Conservation (phyloP, 1,139 yeast genomes). For the Meyerozyma smithsonii region DNA sequence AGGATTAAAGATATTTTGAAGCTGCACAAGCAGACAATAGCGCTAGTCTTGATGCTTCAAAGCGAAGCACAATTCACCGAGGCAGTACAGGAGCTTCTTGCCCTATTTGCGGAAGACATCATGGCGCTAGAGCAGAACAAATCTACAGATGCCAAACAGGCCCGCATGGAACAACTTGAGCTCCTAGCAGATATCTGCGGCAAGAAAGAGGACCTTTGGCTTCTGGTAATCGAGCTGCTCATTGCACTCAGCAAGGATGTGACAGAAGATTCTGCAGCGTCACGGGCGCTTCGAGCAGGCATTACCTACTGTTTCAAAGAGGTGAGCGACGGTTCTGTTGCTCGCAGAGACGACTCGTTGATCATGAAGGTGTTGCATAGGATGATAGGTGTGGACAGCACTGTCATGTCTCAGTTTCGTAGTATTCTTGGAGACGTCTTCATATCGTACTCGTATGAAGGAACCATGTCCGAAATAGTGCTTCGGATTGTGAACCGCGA, state of each 20-base stretch:
- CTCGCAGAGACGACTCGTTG: neutral
- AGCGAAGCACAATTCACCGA: neutral
- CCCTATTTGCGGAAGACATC: neutral
- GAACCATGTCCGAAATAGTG: slow-evolving; percentile 50
- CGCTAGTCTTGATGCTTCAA: neutral
- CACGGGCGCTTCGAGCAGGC: slow-evolving; percentile 17
- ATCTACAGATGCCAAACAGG: neutral
- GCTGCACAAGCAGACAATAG: neutral
- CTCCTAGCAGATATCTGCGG: slow-evolving; percentile 16
- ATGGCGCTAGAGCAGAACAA: neutral
- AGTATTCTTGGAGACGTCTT: slow-evolving; percentile 59
- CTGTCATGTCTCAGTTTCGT: slow-evolving; percentile 25
- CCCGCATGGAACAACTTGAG: slow-evolving; percentile 5
- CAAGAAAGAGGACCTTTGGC: slow-evolving; percentile 37
- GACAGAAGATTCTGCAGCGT: neutral
- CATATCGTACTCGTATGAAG: slow-evolving; percentile 61
- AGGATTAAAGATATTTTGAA: neutral
- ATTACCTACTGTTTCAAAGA: slow-evolving; percentile 50
- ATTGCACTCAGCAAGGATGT: slow-evolving; percentile 23
- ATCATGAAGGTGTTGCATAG: slow-evolving; percentile 9
- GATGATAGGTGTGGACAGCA: slow-evolving; percentile 8
- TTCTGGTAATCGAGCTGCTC: slow-evolving; percentile 26
- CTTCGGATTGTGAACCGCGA: slow-evolving; percentile 51
- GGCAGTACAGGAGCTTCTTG: neutral
- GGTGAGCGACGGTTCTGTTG: slow-evolving; percentile 30